Evolutionary conservation across 2,329 filamentous ascomycete genomes (phyloP).

Genomic region (Pestalotiopsis sp.): DNA sequence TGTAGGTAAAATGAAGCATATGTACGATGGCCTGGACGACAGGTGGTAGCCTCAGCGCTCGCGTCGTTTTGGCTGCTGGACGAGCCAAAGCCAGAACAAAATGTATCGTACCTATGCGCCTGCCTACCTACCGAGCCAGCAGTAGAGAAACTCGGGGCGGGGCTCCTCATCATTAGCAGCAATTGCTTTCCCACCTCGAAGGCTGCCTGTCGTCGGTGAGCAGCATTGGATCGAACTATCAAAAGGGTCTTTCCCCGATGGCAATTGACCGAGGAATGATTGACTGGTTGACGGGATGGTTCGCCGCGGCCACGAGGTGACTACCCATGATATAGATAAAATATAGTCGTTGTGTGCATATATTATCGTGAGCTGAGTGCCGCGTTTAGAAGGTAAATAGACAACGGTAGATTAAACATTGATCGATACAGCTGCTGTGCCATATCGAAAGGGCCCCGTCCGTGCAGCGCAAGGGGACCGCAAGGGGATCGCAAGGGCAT

Average conservation of each 20-base stretch:
- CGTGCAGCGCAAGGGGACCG: background rate
- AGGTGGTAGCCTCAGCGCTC: background rate
- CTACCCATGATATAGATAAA: background rate
- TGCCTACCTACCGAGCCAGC: background rate
- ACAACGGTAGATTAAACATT: background rate
- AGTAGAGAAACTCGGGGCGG: background rate
- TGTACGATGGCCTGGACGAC: background rate
- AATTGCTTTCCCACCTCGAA: background rate
- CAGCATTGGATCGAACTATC: background rate
- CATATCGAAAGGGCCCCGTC: background rate
- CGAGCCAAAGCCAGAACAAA: background rate
- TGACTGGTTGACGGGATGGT: no score
- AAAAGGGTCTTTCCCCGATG: background rate
- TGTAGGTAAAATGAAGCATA: background rate
- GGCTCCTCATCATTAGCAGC: background rate
- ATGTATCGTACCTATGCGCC: background rate
- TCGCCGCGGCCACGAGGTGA: background rate
- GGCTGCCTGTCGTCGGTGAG: background rate
- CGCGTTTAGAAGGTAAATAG: constrained; percentile 4
- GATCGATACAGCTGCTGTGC: background rate
- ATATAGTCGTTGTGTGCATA: background rate
- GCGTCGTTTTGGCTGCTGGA: background rate
- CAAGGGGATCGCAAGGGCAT: background rate
- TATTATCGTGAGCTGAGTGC: constrained; percentile 1
- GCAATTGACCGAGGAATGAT: no score